These are phyloP conservation scores for Psidium friedrichsthalianum DNA, from an alignment of 345 rosid genomes.

Conservation along the genomic window DNA sequence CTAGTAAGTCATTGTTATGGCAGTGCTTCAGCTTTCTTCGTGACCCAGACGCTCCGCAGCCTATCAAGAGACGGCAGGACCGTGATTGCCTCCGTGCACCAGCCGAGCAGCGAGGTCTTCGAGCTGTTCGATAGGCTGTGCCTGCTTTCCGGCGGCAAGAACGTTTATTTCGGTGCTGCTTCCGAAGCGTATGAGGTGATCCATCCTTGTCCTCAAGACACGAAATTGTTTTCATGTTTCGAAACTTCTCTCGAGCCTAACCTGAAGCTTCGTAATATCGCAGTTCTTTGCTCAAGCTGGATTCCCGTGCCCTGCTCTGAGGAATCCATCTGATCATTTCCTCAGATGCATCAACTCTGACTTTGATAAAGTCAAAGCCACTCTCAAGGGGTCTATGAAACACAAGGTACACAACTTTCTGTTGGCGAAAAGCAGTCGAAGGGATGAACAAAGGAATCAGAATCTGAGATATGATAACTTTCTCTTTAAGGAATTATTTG, in stretches of 20 bases:
- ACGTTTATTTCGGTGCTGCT: conserved; percentile 78
- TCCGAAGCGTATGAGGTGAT: conserved; percentile 82
- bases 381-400: conserved; percentile 89
- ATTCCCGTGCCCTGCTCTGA: conserved; percentile 86
- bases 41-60: conserved; percentile 77
- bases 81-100: conserved; percentile 89
- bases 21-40: conserved; percentile 97
- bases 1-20: background rate
- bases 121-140: conserved; percentile 82
- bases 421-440: too few relatives aligned
- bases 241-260: background rate
- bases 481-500: too few relatives aligned
- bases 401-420: conserved; percentile 5
- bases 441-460: too few relatives aligned
- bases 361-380: conserved; percentile 91
- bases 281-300: conserved; percentile 98
- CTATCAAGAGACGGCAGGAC: conserved; percentile 92
- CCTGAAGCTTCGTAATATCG: background rate
- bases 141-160: conserved; percentile 90
- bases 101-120: conserved; percentile 91
- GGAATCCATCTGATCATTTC: conserved; percentile 97
- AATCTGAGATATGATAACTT: too few relatives aligned
- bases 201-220: background rate
- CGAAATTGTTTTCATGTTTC: background rate
- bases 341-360: conserved; percentile 87